Conservation (phyloP, 1,284 basidiomycete species). For the Ustilago trichophora region DNA sequence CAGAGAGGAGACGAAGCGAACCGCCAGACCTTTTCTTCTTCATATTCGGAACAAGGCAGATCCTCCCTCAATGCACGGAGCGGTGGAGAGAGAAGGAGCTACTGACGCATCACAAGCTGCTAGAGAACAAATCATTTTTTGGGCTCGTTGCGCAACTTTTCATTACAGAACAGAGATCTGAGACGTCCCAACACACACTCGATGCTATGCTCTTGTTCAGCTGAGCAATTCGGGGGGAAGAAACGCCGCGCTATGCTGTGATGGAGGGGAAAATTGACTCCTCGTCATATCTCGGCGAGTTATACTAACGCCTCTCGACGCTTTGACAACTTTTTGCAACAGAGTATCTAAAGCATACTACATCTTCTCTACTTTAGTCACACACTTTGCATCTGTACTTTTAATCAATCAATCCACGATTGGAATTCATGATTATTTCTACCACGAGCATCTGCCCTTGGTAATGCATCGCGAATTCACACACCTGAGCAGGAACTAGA, state of each 20-base stretch:
- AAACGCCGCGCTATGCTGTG: no score
- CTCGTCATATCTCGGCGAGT: background rate
- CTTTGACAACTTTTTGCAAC: no score
- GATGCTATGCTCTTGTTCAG: background rate
- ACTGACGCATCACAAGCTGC: constrained; percentile 4
- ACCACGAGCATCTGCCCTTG: no score
- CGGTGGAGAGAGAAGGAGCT: background rate
- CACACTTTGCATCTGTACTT: constrained; percentile 6
- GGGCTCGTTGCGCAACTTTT: constrained; percentile 36
- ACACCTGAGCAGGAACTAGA: no score
- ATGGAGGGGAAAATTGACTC: background rate
- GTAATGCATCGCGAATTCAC: no score
- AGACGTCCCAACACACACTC: constrained; percentile 14
- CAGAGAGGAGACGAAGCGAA: background rate
- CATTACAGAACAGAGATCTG: constrained; percentile 50
- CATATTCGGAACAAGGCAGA: constrained; percentile 31
- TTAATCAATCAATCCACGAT: background rate
- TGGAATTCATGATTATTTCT: no score
- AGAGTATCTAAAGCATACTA: no score
- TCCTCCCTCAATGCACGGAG: background rate
- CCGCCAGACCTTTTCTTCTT: constrained; percentile 9
- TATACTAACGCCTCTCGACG: no score
- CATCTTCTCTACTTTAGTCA: no score
- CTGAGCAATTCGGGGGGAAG: no score
- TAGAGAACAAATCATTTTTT: constrained; percentile 20